Base-by-base conservation (phyloP, 495 filamentous ascomycete genomes). In the Lepraria neglecta region DNA sequence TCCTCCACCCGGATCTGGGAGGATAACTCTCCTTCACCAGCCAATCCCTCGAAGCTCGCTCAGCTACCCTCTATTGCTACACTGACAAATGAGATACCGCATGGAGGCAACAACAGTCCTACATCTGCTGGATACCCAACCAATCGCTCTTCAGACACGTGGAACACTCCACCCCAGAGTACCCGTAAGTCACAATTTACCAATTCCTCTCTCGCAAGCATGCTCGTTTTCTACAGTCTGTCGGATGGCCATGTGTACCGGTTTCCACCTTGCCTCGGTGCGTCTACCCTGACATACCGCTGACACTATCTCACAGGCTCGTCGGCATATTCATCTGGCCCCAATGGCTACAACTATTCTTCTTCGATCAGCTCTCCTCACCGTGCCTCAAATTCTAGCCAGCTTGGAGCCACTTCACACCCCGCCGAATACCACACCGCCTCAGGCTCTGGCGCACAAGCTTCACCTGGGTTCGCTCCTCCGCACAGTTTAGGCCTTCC, bases 271-370 rank as follows among this genome's bases (percentile, higher is more conserved):
- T 35, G 19, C 17, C 15, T 38, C 1, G n/a, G 31, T 35, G n/a
- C 24, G 21, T 12, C 15, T 21, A 2, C 4, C 14, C 30, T 30
- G n/a, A 28, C 15, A 19, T 17, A 42, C 9, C 21, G 55, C 60
- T 68, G 42, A 65, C 24, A 2, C 42, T 17, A 43, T 61, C 33
- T 31, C 4, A 30, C 44, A 82, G 79, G 79, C 66, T 82, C 80
- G 9, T 82, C 80, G 11, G 79, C 78, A 46, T 82, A 82, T 65
- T 82, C 80, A 15, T 80, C 76, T 35, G 65, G 74, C 6, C 76
- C 74, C 44, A 80, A 77, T 65, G 79, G 79, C 53, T 80, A 81
- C 66, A 75, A 77, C 33, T 72, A 76, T 4, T 73, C 79, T 38
- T 75, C 75, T 27, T 80, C 77, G 58, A 72, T 82, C 24, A 72